Base-by-base conservation (phyloP, 768 basidiomycete genomes). In the Pulveroboletus sp. region DNA sequence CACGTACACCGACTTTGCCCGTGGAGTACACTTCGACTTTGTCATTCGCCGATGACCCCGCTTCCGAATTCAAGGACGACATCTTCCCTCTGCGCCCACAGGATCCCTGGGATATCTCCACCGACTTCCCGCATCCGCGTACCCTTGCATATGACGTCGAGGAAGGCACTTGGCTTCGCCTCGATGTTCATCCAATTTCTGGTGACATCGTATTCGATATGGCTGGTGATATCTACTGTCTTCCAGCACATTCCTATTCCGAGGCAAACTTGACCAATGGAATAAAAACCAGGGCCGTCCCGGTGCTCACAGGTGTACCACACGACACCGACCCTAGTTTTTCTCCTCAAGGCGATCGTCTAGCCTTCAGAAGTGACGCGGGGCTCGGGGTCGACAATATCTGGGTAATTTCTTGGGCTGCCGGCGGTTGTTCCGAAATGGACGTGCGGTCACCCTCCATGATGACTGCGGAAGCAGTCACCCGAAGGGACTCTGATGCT, bases 181-280 rank as follows among this genome's bases (percentile, higher is more conserved):
- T 88, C 25, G 86, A 87, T 58, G 85, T 87, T 2, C 80, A 85
- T 52, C 83, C 84, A n/a, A 67, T 69, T 45, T 75, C 78, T 3
- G 85, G 86, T 12, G 86, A 88, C 54, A 76, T 88, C 38, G 74
- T 87, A 7, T 88, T 87, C 47, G 86, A 86, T 62, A 85, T 88
- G 77, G 65, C 82, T 7, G 86, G 87, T 3, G 85, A 89, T 59
- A 60, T 88, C 24, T 88, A 86, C 63, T 88, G 87, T 57, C 71
- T 89, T 38, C 77, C 85, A 20, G 77, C 74, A 0, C 24, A 51
- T 43, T 61, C 70, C 16, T 75, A 74, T 51, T 49, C 61, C 10
- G 34, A 57, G 13, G 68, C 69, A 33, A 67, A 63, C 33, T 50
- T 62, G 38, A 31, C 61, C 2, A 34, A 3, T 32, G 61, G 57